Conservation (phyloP, 805 yeast species). For the Blastobotrys peoriensis region DNA sequence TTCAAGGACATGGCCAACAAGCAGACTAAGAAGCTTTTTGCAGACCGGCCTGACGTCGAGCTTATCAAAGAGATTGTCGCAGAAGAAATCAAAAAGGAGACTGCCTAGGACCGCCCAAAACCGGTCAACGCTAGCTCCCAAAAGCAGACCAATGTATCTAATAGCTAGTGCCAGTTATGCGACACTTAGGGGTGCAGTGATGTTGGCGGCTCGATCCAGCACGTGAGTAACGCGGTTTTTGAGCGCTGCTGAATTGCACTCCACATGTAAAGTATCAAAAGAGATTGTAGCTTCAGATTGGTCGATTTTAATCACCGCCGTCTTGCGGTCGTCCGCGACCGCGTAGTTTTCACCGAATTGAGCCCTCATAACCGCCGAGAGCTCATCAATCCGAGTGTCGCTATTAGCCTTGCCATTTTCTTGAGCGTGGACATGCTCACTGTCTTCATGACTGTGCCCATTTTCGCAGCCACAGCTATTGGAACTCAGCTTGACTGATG, state of each 20-base stretch:
- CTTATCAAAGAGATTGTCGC: slow-evolving; percentile 70
- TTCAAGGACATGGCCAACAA: slow-evolving; percentile 63
- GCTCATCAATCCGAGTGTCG: slow-evolving; percentile 39
- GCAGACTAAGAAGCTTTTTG: slow-evolving; percentile 66
- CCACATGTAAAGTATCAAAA: slow-evolving; percentile 58
- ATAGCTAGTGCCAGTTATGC: no score
- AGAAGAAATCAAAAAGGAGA: slow-evolving; percentile 55
- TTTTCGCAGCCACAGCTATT: slow-evolving; percentile 43
- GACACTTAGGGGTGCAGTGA: slow-evolving; percentile 67
- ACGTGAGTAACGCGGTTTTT: slow-evolving; percentile 79
- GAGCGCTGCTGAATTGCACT: slow-evolving; percentile 67
- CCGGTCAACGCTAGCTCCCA: background rate
- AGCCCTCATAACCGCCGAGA: slow-evolving; percentile 59
- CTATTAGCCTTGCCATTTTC: slow-evolving; percentile 30
- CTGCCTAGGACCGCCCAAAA: background rate
- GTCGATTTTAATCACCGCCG: slow-evolving; percentile 63
- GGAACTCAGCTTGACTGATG: slow-evolving; percentile 84
- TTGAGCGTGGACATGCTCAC: slow-evolving; percentile 16
- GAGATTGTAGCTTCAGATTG: slow-evolving; percentile 65
- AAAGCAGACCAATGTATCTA: background rate
- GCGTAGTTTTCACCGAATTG: slow-evolving; percentile 81
- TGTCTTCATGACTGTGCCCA: slow-evolving; percentile 17
- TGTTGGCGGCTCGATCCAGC: slow-evolving; percentile 64
- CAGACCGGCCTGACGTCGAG: slow-evolving; percentile 67
- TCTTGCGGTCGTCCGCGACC: slow-evolving; percentile 33